Base-by-base conservation (phyloP, 192 early-diverging fungal genomes). In the Phycomyces nitens region DNA sequence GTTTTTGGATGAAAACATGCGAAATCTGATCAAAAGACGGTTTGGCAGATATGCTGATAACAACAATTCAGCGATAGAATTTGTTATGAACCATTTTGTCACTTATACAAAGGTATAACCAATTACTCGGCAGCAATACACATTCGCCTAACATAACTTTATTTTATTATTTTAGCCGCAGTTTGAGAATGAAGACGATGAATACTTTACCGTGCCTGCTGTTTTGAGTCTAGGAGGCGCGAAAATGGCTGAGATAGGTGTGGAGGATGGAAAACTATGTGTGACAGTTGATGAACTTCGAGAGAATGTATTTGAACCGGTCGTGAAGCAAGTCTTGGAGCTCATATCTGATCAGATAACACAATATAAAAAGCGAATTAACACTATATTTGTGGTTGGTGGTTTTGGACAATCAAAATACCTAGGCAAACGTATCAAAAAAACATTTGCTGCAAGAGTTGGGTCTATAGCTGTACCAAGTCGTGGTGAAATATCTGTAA, bases 321-420 rank as follows among this genome's bases (percentile, higher is more conserved):
- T 79, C 29, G 68, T 76, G 23, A 71, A 75, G 42, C 76, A 80
- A 51, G 76, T 80, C 0, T 40, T 80, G 50, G 70, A 56, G 8
- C 42, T 77, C 47, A 77, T 80, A 53, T 70, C 77, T 22, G 76
- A 70, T 20, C 79, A 80, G 43, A 51, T 80, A 50, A 54, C 60
- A 15, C 69, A 76, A 57, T 47, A 71, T 16, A 14, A 26, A 5
- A 65, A 65, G 21, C 62, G 53, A 57, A 38, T 81, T 42, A 24
- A 66, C 18, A 72, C 80, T 10, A 78, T 81, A 39, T 78, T 81
- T 55, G 67, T 81, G 26, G 80, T 81, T 42, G 80, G 80, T 56
- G 80, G 80, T 26, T 78, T 78, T 57, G 77, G 80, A 22, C 75
- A 75, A 69, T 79, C 77, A 0, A 58, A 56, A 7, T 78, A 78